Evolutionary conservation across 345 rosid species (phyloP), one percentile per base, ranked within the genome.

Genomic region (Microcos paniculata): DNA sequence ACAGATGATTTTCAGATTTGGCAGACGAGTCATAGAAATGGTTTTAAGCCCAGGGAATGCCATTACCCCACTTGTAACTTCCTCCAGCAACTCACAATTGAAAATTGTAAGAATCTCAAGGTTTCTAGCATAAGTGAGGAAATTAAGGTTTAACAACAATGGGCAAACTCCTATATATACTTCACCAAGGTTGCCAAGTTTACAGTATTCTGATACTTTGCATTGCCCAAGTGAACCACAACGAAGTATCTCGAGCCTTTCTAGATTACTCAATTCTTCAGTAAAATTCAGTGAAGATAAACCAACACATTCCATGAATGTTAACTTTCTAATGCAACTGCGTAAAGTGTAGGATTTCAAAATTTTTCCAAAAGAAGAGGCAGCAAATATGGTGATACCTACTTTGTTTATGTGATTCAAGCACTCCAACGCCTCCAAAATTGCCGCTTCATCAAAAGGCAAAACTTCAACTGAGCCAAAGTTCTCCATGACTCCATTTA

Each of bases 1-100:
- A 9, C 58, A 63, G 16, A 79, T 82, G 74, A 55, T 58, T 56
- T 43, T 59, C 3, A 79, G 55, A 63, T 38, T 28, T 23, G 43
- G 76, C 15, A 76, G 70, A 6, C 5, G 8, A 21, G 13, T 10
- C 62, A 70, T n/a, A 52, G 28, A 33, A 30, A 49, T 48, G 18
- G 58, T 48, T 68, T 68, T 68, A 24, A 68, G 53, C 42, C 57
- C 0, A 48, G 24, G 42, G 24, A 68, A 68, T 16, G 57, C 35
- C 7, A 24, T 15, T 4, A 26, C 6, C 8, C 26, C 24, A 11
- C 40, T 68, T 26, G 57, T 68, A 45, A 68, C 72, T 46, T 28
- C 40, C 57, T 26, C 8, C 38, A 68, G 42, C 14, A 24, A 28
- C 24, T 68, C 24, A 49, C 58, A 68, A 3, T 18, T 8, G 18